Conservation (phyloP, 352 stramenopile genomes). For the Phytopythium sindhum region DNA sequence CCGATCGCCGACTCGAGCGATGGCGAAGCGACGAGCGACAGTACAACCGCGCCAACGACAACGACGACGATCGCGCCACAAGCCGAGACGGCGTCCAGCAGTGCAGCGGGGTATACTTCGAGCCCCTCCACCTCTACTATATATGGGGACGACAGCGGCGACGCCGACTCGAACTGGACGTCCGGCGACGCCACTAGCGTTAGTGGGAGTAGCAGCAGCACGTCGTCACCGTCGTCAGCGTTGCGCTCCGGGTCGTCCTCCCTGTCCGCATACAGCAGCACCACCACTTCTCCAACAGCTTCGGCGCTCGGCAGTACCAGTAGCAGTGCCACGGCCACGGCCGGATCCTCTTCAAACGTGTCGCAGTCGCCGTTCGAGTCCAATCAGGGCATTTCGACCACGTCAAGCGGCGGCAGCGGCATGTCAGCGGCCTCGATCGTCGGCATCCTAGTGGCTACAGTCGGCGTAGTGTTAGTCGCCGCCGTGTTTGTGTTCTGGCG, state of each 20-base stretch:
- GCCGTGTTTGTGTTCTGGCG: constrained; percentile 45
- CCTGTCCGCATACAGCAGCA: background rate
- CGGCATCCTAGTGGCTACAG: constrained; percentile 29
- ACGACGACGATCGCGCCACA: background rate
- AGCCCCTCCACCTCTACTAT: background rate
- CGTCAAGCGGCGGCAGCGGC: background rate
- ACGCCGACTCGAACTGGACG: background rate
- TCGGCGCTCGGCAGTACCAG: background rate
- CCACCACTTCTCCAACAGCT: background rate
- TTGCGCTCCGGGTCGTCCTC: background rate
- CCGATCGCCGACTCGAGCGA: background rate
- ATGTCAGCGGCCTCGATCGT: constrained; percentile 17
- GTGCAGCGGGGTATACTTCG: background rate
- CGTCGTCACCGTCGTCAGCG: background rate
- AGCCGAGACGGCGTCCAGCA: background rate
- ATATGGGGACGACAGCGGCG: background rate
- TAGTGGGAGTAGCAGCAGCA: background rate
- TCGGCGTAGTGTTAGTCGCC: constrained; percentile 34
- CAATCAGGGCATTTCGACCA: constrained; percentile 1
- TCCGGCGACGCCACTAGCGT: background rate
- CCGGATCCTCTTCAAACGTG: background rate
- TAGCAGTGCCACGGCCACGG: background rate
- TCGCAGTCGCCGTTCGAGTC: constrained; percentile 8
- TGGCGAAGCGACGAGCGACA: constrained; percentile 1
- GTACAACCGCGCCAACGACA: background rate